Evolutionary conservation across 352 stramenopile genomes (phyloP).

Genomic region (Globisporangium echinulatum): DNA sequence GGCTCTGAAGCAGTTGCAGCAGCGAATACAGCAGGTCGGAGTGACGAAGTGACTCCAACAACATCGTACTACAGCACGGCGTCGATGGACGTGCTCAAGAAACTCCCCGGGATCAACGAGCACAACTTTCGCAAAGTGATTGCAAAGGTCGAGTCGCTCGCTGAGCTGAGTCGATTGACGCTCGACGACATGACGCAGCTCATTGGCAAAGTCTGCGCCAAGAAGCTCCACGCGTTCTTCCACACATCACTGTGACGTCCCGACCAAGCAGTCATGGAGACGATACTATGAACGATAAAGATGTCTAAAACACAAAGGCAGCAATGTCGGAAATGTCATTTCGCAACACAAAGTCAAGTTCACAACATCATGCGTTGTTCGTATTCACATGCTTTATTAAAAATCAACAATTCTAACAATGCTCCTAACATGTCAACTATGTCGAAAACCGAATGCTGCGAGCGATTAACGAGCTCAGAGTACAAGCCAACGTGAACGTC

Average conservation of each 20-base stretch:
- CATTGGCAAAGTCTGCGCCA: constrained; percentile 66
- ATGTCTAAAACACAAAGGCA: background rate
- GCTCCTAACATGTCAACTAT: no score
- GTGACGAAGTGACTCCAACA: background rate
- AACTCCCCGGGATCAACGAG: constrained; percentile 94
- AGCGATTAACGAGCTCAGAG: no score
- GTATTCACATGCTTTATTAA: no score
- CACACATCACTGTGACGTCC: constrained; percentile 38
- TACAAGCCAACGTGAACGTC: no score
- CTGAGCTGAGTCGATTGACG: constrained; percentile 63
- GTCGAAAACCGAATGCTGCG: no score
- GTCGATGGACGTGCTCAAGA: constrained; percentile 92
- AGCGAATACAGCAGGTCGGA: background rate
- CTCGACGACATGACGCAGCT: constrained; percentile 58
- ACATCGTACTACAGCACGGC: constrained; percentile 81
- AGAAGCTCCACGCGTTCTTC: constrained; percentile 82
- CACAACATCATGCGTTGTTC: no score
- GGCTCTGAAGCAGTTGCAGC: constrained; percentile 4
- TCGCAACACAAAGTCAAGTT: no score
- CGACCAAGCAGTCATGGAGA: background rate
- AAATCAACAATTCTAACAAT: no score
- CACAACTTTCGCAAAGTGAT: constrained; percentile 88
- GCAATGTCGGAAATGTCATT: no score
- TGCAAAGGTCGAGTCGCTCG: constrained; percentile 57
- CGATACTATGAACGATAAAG: background rate